Conservation (phyloP, 2,329 filamentous ascomycete genomes). For the Pseudocercospora cruenta region DNA sequence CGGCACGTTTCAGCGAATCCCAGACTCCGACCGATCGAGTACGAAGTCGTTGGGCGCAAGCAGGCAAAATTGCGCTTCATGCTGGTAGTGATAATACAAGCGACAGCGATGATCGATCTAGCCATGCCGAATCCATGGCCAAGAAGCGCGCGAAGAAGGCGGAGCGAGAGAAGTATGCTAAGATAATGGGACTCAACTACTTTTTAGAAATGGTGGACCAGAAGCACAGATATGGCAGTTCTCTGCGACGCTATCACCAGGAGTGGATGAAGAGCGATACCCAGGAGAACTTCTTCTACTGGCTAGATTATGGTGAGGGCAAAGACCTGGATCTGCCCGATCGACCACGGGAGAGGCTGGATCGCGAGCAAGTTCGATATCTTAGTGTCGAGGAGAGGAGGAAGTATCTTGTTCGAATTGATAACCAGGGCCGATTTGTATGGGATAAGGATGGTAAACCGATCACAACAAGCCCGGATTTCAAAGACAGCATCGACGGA, state of each 20-base stretch:
- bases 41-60: constrained; percentile 74
- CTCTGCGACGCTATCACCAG: constrained; percentile 78
- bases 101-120: constrained; percentile 44
- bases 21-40: constrained; percentile 38
- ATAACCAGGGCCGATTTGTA: constrained; percentile 73
- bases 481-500: constrained; percentile 76
- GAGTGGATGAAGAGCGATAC: constrained; percentile 80
- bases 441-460: constrained; percentile 82
- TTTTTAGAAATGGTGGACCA: constrained; percentile 73
- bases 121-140: constrained; percentile 39
- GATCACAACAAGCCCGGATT: constrained; percentile 76
- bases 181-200: constrained; percentile 83
- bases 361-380: constrained; percentile 80
- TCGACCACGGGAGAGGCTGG: constrained; percentile 74
- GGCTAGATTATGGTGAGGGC: constrained; percentile 83
- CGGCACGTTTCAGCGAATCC: constrained; percentile 38
- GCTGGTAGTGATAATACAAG: constrained; percentile 70
- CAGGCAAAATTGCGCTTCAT: constrained; percentile 68
- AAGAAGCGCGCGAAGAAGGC: constrained; percentile 50
- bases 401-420: constrained; percentile 78
- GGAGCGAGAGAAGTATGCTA: constrained; percentile 67
- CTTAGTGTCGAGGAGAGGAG: constrained; percentile 79
- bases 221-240: constrained; percentile 86
- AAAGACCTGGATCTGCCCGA: constrained; percentile 68
- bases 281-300: constrained; percentile 89